phyloP scores from a whole-genome alignment of 2,329 filamentous ascomycete genomes.

The Fusarium keratoplasticum region DNA sequence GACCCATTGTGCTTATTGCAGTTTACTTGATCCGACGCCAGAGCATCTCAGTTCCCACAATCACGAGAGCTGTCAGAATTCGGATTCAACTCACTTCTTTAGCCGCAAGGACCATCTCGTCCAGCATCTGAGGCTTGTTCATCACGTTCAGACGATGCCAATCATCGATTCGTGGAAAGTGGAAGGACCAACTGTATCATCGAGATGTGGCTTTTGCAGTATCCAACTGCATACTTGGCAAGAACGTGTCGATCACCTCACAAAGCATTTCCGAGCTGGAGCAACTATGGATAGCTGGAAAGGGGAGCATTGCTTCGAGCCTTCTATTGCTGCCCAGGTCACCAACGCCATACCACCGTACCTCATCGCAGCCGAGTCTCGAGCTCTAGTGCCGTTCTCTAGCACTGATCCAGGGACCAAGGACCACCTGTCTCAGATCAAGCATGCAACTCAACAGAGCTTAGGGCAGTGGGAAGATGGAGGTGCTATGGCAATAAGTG shows the following conservation, averaged over 20 bases:
- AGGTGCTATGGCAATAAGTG: background rate
- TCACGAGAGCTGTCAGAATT: constrained; percentile 24
- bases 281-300: constrained; percentile 46
- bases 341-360: constrained; percentile 43
- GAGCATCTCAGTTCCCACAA: constrained; percentile 43
- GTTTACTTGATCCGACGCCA: constrained; percentile 28
- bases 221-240: constrained; percentile 41
- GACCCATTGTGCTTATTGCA: constrained; percentile 44
- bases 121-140: constrained; percentile 46
- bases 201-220: constrained; percentile 48
- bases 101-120: constrained; percentile 48
- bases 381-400: constrained; percentile 42
- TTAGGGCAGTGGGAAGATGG: background rate
- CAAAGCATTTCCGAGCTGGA: constrained; percentile 44
- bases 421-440: constrained; percentile 40
- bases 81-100: constrained; percentile 30
- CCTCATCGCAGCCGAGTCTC: constrained; percentile 39
- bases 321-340: constrained; percentile 35
- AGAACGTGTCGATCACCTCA: constrained; percentile 44
- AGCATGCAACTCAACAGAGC: background rate
- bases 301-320: constrained; percentile 43
- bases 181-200: constrained; percentile 34
- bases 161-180: constrained; percentile 53
- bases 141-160: constrained; percentile 51
- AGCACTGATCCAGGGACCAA: constrained; percentile 36